Evolutionary conservation across 805 yeast species (phyloP), one percentile per base, ranked within the genome.

Genomic region (Tetrapisispora pingtungensis): DNA sequence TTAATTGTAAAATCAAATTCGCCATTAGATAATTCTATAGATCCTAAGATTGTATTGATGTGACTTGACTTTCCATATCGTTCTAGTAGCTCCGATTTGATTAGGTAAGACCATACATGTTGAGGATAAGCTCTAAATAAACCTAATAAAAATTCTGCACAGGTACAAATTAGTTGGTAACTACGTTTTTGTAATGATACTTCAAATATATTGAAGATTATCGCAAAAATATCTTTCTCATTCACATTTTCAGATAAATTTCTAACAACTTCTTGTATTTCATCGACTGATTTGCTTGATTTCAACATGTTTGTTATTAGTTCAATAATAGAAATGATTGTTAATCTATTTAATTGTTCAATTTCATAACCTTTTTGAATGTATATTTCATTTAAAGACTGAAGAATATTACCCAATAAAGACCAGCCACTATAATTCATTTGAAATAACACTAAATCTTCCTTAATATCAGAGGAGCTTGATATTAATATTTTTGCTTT

Each of bases 401-500:
- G 88, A 28, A 89, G 61, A 0, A 84, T 66, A 54, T 95, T 73
- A 1, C 97, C 97, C 15, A 90, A 54, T 24, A 84, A 64, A 0
- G 95, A 75, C 95, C 97, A 88, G 1, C 97, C 97, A 56, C 80
- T 84, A 58, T 80, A 87, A 3, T 73, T 71, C 57, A 82, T 77
- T 24, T 81, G 65, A 65, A 93, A 88, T 19, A 86, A 73, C 3
- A 84, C 83, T 34, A 51, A 54, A 34, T 54, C 55, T 19, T 46
- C 41, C 31, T 54, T 18, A 17, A 17, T 27, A 34, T 41, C 40
- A 4, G 40, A 57, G 3, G 36, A 14, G 10, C 35, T 37, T 7
- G 41, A 17, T 40, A 49, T 42, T 27, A 89, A 62, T 3, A 85
- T 62, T 51, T 82, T 81, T 2, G 90, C 97, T 44, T 70, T 74